Percentiles rank a stretch among this genome's conserved stretches.
Evolutionary conservation across 2,329 filamentous ascomycete genomes (phyloP).

Genomic region (Dothidotthia symphoricarpi): DNA sequence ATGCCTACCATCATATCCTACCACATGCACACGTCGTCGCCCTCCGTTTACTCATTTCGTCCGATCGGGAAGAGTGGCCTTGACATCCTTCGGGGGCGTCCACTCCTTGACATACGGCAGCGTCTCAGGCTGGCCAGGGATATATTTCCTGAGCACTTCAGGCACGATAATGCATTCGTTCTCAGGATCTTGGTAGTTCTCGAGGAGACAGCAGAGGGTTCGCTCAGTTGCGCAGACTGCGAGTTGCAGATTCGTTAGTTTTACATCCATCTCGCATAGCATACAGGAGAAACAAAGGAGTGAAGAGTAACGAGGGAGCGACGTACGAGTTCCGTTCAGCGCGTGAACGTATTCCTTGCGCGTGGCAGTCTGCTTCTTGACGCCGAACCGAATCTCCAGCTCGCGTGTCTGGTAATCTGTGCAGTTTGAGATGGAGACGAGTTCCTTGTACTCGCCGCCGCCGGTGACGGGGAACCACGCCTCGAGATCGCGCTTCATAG

Average conservation of each 20-base stretch:
- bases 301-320: not conserved
- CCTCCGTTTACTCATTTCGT: slow-evolving; percentile 12
- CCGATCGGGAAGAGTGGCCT: slow-evolving; percentile 21
- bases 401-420: slow-evolving; percentile 95
- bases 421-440: slow-evolving; percentile 97
- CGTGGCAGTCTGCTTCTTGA: slow-evolving; percentile 70
- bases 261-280: slow-evolving; percentile 30
- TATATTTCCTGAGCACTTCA: slow-evolving; percentile 56
- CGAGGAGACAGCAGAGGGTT: slow-evolving; percentile 88
- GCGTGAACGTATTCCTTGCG: slow-evolving; percentile 95
- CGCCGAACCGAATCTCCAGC: slow-evolving; percentile 86
- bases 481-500: slow-evolving; percentile 95
- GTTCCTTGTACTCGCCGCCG: slow-evolving; percentile 93
- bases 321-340: slow-evolving; percentile 67
- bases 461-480: slow-evolving; percentile 62
- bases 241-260: not conserved
- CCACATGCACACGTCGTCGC: too few relatives aligned
- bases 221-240: slow-evolving; percentile 81
- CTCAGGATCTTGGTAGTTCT: slow-evolving; percentile 94
- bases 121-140: slow-evolving; percentile 86
- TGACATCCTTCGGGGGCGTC: slow-evolving; percentile 34
- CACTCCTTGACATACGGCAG: slow-evolving; percentile 80
- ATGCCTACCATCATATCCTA: too few relatives aligned
- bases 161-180: slow-evolving; percentile 45
- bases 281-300: slow-evolving; percentile 5